These are phyloP conservation scores for Saturnispora serradocipensis DNA, from an alignment of 805 yeast species.

Conservation along the genomic window DNA sequence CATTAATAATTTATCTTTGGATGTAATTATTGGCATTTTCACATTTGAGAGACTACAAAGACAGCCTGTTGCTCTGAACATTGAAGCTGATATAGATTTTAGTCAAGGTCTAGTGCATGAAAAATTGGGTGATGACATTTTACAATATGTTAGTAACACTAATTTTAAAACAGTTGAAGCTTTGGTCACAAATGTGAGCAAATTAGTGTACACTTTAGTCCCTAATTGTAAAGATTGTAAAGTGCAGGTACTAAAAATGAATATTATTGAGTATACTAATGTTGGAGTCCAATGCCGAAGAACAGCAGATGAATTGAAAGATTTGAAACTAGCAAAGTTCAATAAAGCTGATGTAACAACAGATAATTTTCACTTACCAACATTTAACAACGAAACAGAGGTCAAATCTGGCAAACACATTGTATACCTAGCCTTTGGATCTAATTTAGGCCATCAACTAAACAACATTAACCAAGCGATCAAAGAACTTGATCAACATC, in stretches of 20 bases:
- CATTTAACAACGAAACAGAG: constrained; percentile 20
- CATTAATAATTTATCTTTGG: constrained; percentile 4
- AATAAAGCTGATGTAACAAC: constrained; percentile 11
- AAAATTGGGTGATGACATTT: constrained; percentile 38
- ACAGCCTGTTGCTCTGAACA: constrained; percentile 63
- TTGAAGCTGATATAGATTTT: constrained; percentile 33
- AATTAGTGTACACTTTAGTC: constrained; percentile 17
- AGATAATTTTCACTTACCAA: constrained; percentile 22
- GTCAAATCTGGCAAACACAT: constrained; percentile 29
- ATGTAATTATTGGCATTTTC: constrained; percentile 85
- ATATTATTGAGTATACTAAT: constrained; percentile 77
- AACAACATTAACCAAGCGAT: constrained; percentile 52
- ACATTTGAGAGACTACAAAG: constrained; percentile 77
- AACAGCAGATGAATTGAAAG: constrained; percentile 31
- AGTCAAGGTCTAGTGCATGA: constrained; percentile 26
- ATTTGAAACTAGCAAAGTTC: constrained; percentile 18
- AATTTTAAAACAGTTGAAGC: constrained; percentile 93
- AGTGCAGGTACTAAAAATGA: constrained; percentile 77
- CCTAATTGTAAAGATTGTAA: constrained; percentile 16
- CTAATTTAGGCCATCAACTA: constrained; percentile 70
- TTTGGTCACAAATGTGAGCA: constrained; percentile 60
- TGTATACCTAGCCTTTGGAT: constrained; percentile 81
- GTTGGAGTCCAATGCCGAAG: constrained; percentile 78
- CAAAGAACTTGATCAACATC: constrained; percentile 29
- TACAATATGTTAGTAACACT: constrained; percentile 60